Evolutionary conservation across 2,329 filamentous ascomycete genomes (phyloP), one percentile per base, ranked within the genome.

Genomic region (Fusarium piperis): DNA sequence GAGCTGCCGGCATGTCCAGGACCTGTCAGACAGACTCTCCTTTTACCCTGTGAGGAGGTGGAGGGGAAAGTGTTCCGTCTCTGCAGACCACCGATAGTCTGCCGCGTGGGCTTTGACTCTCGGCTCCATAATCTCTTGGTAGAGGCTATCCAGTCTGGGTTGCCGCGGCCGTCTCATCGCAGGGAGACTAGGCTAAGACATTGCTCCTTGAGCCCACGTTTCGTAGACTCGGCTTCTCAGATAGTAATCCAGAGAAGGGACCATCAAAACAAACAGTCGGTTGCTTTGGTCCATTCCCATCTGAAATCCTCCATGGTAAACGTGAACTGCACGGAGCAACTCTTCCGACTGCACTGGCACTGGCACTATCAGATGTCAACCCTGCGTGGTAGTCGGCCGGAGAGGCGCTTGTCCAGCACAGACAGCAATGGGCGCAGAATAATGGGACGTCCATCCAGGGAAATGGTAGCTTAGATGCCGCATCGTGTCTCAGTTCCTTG

Each of bases 181-280:
- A 48, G 68, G 53, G 39, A 72, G 53, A 72, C 70, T 72, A 72
- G 65, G 52, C 39, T 59, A 57, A 64, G 70, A 64, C 70, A 72
- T 58, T 65, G 61, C 46, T 52, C 52, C 51, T 36, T 55, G 44
- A 70, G 48, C 44, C 41, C 65, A 72, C 71, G 58, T 48, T 72
- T 67, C 48, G 36, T 58, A 38, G 30, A 51, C 41, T 51, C 41
- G 55, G 30, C 57, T 58, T 58, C 51, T 61, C 10, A 61, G 69
- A 72, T 72, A 69, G 51, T 60, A 65, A 72, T 72, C 65, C 35
- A 57, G 46, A 64, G 13, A 30, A 52, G 10, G 26, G 12, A 48
- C 41, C 51, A 30, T 56, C 28, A 62, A 59, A 55, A 70, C 41
- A 55, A 53, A 60, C 32, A 64, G 38, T 61, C 33, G 33, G 52